phyloP scores from a whole-genome alignment of 108 stramenopile species.

The Cyclotella cryptica region DNA sequence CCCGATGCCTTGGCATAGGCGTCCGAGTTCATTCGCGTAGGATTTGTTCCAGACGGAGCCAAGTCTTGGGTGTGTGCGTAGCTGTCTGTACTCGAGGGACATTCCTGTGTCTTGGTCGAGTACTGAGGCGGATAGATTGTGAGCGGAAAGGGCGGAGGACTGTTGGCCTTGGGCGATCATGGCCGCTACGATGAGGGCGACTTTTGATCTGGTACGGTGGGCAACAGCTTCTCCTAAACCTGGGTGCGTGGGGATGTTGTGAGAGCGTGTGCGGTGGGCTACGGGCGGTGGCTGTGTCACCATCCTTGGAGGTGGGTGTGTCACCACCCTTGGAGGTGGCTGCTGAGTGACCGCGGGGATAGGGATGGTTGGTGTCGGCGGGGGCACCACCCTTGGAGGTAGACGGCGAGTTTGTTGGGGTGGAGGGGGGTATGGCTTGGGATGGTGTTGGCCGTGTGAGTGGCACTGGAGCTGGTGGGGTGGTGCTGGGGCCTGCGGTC shows the following conservation, averaged over 20 bases:
- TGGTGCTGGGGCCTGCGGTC: not conserved
- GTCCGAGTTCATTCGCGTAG: constrained; percentile 25
- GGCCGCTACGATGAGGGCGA: not conserved
- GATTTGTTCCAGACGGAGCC: constrained; percentile 26
- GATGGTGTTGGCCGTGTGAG: no score
- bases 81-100: constrained; percentile 27
- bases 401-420: not conserved
- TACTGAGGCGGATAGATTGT: constrained; percentile 5
- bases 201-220: not conserved
- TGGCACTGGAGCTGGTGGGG: not conserved
- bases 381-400: constrained; percentile 30
- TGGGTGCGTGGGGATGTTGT: not conserved
- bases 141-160: not conserved
- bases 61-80: constrained; percentile 3
- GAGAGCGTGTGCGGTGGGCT: not conserved
- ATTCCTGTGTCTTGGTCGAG: constrained; percentile 21
- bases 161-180: not conserved
- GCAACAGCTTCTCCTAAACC: not conserved
- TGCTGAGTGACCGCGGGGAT: no score
- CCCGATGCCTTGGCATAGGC: constrained; percentile 25
- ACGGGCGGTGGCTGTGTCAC: not conserved
- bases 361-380: not conserved
- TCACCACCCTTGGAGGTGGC: no score
- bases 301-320: constrained; percentile 6
- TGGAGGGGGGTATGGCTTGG: no score